A percentile compares a stretch with the other conserved stretches of the same genome.
Conservation (phyloP, 805 yeast species). For the Candida alai region DNA sequence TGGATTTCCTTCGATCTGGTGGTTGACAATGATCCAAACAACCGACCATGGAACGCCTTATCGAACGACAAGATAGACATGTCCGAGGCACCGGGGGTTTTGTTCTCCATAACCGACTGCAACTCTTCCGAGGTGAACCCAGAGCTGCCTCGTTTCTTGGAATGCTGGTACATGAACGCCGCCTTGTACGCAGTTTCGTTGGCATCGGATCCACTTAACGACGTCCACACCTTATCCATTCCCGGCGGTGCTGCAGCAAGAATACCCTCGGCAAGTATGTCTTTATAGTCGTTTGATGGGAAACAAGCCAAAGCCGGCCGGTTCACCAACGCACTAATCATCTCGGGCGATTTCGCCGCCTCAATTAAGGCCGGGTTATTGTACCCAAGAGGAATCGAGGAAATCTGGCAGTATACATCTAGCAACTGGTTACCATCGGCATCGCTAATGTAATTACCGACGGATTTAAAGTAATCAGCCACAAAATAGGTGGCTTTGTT, state of each 20-base stretch:
- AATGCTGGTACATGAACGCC: slow-evolving; percentile 62
- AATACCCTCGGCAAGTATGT: slow-evolving; percentile 46
- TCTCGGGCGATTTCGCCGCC: slow-evolving; percentile 37
- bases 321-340: slow-evolving; percentile 39
- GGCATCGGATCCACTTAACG: slow-evolving; percentile 65
- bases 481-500: slow-evolving; percentile 42
- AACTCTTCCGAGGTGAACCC: slow-evolving; percentile 47
- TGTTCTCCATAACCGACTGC: slow-evolving; percentile 46
- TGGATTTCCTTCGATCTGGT: slow-evolving; percentile 56
- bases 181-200: slow-evolving; percentile 71
- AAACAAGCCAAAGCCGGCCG: slow-evolving; percentile 45
- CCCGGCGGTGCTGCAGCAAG: slow-evolving; percentile 66
- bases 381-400: slow-evolving; percentile 43
- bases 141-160: slow-evolving; percentile 46
- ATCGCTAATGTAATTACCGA: slow-evolving; percentile 41
- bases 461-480: slow-evolving; percentile 34
- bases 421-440: slow-evolving; percentile 39
- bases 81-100: slow-evolving; percentile 51
- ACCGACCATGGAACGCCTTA: slow-evolving; percentile 54
- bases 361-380: slow-evolving; percentile 38
- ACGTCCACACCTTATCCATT: slow-evolving; percentile 57
- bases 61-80: slow-evolving; percentile 52
- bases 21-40: slow-evolving; percentile 53
- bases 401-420: slow-evolving; percentile 41
- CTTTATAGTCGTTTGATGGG: slow-evolving; percentile 48